Percentiles rank a stretch among this genome's conserved stretches.
These are phyloP conservation scores for Pouteria campechiana DNA, from an alignment of 179 eudicot species.

Conservation along the genomic window DNA sequence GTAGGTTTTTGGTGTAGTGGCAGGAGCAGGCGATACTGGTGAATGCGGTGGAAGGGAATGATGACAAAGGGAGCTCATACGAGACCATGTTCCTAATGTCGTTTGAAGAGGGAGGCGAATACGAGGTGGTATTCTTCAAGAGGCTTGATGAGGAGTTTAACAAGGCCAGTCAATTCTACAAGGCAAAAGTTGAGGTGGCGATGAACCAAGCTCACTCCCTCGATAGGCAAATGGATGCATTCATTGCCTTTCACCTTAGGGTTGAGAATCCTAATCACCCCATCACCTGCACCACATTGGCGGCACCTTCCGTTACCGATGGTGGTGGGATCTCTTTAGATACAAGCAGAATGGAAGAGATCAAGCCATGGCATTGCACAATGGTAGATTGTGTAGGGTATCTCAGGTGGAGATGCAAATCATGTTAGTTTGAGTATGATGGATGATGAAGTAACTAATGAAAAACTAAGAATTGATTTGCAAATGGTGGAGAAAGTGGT, in stretches of 20 bases:
- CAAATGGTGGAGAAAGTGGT: no score
- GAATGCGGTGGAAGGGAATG: slow-evolving; percentile 5
- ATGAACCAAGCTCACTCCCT: slow-evolving; percentile 38
- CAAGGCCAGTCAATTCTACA: slow-evolving; percentile 50
- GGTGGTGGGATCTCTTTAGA: not conserved
- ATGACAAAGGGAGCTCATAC: slow-evolving; percentile 19
- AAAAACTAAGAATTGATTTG: no score
- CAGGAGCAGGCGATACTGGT: slow-evolving; percentile 33
- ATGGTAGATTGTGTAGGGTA: no score
- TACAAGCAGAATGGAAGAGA: no score
- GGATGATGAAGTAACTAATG: no score
- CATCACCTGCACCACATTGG: not conserved
- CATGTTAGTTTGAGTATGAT: no score
- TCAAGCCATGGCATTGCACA: no score
- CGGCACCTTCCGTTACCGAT: not conserved
- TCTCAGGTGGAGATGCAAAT: no score
- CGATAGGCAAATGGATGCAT: slow-evolving; percentile 72
- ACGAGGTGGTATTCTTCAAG: slow-evolving; percentile 46
- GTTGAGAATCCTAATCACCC: slow-evolving; percentile 20
- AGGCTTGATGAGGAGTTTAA: slow-evolving; percentile 71
- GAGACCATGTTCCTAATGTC: slow-evolving; percentile 49
- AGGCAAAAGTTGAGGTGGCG: slow-evolving; percentile 44
- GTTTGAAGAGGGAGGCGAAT: slow-evolving; percentile 52
- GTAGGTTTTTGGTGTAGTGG: no score
- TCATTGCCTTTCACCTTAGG: slow-evolving; percentile 54